Conservation (phyloP, 371 early-diverging fungal species). For the Saksenaea oblongispora region DNA sequence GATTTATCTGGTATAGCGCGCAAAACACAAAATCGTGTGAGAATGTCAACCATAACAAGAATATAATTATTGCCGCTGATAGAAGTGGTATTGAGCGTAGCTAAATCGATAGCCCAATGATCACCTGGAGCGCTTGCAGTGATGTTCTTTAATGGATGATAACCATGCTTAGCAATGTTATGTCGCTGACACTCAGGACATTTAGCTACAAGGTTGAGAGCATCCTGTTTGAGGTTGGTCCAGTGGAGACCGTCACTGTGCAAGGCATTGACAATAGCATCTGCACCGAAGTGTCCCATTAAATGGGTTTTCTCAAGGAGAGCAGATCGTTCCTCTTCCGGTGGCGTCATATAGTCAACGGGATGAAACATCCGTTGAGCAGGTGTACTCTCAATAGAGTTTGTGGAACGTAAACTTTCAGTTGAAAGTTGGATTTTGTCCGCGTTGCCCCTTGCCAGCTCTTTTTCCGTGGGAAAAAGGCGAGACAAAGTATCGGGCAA, state of each 20-base stretch:
- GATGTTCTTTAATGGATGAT: constrained; percentile 15
- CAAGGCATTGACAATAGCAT: too few species aligned
- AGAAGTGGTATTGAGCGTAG: constrained; percentile 9
- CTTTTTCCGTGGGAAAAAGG: neutral
- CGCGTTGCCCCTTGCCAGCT: neutral
- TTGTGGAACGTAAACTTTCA: too few species aligned
- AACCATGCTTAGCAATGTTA: constrained; percentile 13
- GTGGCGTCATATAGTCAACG: too few species aligned
- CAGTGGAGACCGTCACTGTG: neutral
- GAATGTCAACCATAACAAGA: constrained; percentile 22
- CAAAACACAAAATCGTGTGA: constrained; percentile 23
- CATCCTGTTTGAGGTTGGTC: constrained; percentile 5
- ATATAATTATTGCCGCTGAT: constrained; percentile 13
- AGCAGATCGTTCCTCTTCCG: too few species aligned
- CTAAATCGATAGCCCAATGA: constrained; percentile 18
- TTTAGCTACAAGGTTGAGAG: too few species aligned
- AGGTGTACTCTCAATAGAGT: too few species aligned
- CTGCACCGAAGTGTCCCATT: too few species aligned
- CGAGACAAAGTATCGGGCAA: neutral
- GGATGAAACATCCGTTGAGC: too few species aligned
- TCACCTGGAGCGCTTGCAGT: constrained; percentile 15
- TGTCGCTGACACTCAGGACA: constrained; percentile 12
- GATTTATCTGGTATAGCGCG: constrained; percentile 24
- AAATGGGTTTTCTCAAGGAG: too few species aligned
- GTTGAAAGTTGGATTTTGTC: too few species aligned